These are phyloP conservation scores for Neurospora sublineolata DNA, from an alignment of 495 filamentous ascomycete species.

Conservation along the genomic window DNA sequence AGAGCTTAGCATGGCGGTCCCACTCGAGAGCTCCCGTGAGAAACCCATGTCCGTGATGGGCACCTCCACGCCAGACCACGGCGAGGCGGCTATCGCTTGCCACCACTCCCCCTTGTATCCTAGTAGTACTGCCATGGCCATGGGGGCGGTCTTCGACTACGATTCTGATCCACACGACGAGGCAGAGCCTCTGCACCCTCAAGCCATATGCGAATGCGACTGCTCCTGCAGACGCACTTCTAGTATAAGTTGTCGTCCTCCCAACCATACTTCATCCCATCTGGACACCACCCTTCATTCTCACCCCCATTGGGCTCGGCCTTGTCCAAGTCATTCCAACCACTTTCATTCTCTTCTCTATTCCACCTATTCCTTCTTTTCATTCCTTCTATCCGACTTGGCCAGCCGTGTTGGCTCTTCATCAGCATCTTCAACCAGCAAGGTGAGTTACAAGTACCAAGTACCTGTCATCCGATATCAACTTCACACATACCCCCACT, in stretches of 20 bases:
- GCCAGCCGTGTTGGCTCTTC: neutral
- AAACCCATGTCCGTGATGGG: conserved; percentile 1
- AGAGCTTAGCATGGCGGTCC: conserved; percentile 1
- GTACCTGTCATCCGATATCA: neutral
- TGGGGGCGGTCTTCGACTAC: conserved; percentile 2
- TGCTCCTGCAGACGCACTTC: neutral
- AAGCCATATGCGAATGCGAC: neutral
- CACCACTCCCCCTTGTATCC: conserved; percentile 9
- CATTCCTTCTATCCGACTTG: neutral
- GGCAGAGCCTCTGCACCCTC: conserved; percentile 9
- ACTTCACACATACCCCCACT: neutral
- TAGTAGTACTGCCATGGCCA: conserved; percentile 9
- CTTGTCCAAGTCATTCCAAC: neutral
- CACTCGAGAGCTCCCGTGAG: conserved; percentile 2
- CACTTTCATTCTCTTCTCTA: neutral
- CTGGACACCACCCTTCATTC: neutral
- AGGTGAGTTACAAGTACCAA: neutral
- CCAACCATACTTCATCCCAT: neutral
- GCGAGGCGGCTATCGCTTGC: conserved; percentile 18
- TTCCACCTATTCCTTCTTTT: neutral
- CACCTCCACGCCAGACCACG: neutral
- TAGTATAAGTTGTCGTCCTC: neutral
- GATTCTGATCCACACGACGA: neutral
- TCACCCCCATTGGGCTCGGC: neutral
- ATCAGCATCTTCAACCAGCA: neutral